phyloP scores from a whole-genome alignment of 2,329 filamentous ascomycete genomes.

The Dactylellina drechsleri region DNA sequence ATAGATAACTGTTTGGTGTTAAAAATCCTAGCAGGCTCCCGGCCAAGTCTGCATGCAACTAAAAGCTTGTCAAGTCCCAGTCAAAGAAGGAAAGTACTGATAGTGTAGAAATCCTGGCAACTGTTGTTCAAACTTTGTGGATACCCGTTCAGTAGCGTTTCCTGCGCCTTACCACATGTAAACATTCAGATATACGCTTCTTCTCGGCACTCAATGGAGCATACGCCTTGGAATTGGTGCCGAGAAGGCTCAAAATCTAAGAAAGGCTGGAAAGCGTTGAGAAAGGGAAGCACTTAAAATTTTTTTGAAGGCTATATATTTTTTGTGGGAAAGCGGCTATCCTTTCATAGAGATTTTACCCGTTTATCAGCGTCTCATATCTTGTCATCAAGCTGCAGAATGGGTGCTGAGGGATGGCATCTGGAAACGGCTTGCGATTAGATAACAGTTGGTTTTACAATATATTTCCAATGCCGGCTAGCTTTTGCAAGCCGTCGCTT shows the following conservation, averaged over 20 bases:
- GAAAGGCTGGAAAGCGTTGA: no score
- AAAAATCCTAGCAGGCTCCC: no score
- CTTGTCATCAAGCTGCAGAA: conserved; percentile 3
- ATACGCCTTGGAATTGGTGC: no score
- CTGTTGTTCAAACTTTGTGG: neutral
- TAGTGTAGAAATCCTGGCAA: neutral
- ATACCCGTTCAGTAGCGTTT: neutral
- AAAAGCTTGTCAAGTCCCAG: no score
- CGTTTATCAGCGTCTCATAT: conserved; percentile 11
- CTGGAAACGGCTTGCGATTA: conserved; percentile 16
- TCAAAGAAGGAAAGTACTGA: conserved; percentile 11
- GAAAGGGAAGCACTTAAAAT: no score
- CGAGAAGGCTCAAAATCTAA: no score
- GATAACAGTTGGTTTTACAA: conserved; percentile 27
- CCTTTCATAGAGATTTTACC: conserved; percentile 9
- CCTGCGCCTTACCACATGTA: neutral
- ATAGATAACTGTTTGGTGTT: conserved; percentile 2
- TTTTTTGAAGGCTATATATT: no score
- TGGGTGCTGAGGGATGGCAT: neutral
- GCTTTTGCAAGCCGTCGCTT: no score
- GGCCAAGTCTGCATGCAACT: no score
- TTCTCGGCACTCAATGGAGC: no score
- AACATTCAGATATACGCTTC: no score
- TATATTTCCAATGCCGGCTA: conserved; percentile 23
- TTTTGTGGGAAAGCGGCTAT: no score